Base-by-base conservation (phyloP, 495 filamentous ascomycete species). In the Xylaria intraflava region DNA sequence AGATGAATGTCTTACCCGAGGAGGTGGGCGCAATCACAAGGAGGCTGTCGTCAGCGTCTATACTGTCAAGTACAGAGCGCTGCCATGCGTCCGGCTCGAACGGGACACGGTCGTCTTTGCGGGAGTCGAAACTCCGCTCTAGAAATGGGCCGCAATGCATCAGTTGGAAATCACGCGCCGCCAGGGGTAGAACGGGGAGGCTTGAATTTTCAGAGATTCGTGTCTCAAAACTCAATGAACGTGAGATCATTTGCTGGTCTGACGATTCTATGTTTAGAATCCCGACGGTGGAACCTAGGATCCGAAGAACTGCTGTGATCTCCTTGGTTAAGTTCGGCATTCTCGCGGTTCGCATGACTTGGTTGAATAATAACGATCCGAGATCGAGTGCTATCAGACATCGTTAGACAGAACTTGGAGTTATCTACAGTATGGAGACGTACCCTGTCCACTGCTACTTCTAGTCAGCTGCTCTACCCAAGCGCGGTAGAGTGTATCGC, bases 1-100 rank as follows among this genome's bases (percentile, higher is more conserved):
- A 73, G 47, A 79, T 78, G 55, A 80, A 80, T 0, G 77, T 80
- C 58, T 80, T 80, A 38, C 77, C 76, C 3, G 87, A 83, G 23
- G 83, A 87, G 0, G 87, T 91, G 9, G 87, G 87, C 1, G 87
- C 87, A 10, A 90, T 82, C 0, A 89, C 83, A 61, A 91, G 84
- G 1, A 87, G 72, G 53, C 84, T 87, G 38, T 78, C 76, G 44
- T 83, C 71, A 0, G 69, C 73, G 64, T 91, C 87, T 47, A 91
- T 80, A 46, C 81, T 80, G 55, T 91, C 85, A 8, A 91, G 71
- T 1, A 90, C 86, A 19, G 80, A 72, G 39, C 83, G 70, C 67
- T 91, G 87, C 87, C 87, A 91, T 2, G 71, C 76, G 70, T 91
- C 87, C 3, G 87, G 87, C 9, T 83, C 66, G 58, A 91, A 91